phyloP scores from a whole-genome alignment of 2,329 filamentous ascomycete species.

The Neurospora sp. region DNA sequence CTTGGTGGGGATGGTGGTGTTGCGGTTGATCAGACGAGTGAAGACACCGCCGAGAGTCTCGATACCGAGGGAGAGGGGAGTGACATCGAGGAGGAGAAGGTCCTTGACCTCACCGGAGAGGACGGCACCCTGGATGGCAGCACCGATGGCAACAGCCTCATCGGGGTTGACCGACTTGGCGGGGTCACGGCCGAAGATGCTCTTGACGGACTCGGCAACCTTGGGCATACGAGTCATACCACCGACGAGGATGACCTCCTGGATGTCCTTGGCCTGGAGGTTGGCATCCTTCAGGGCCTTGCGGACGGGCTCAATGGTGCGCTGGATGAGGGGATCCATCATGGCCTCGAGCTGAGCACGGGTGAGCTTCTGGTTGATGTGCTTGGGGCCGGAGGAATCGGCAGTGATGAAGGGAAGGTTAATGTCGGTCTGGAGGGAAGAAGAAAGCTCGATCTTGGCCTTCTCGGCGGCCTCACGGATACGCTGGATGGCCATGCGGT shows the following conservation, averaged over 20 bases:
- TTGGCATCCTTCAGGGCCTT: constrained; percentile 95
- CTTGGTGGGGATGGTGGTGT: constrained; percentile 98
- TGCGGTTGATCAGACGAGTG: constrained; percentile 96
- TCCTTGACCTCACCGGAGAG: constrained; percentile 95
- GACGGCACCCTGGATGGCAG: constrained; percentile 93
- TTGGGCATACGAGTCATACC: constrained; percentile 99
- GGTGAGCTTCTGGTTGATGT: constrained; percentile 94
- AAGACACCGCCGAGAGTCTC: constrained; percentile 98
- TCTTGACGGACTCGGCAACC: constrained; percentile 92
- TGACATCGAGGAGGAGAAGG: constrained; percentile 89
- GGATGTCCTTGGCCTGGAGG: constrained; percentile 84
- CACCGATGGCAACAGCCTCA: constrained; percentile 95
- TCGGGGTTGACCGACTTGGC: constrained; percentile 98
- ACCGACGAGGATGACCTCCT: constrained; percentile 96
- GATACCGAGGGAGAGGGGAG: constrained; percentile 92
- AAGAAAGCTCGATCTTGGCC: constrained; percentile 98
- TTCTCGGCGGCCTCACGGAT: constrained; percentile 98
- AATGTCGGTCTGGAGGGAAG: constrained; percentile 90
- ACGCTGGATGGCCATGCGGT: constrained; percentile 98
- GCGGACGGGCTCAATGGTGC: constrained; percentile 84
- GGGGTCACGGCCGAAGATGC: constrained; percentile 90
- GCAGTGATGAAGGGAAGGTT: constrained; percentile 98
- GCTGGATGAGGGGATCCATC: constrained; percentile 78
- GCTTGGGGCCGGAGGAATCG: constrained; percentile 89
- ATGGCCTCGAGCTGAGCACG: constrained; percentile 88